phyloP scores from a whole-genome alignment of 176 grass and related monocot species.

The Chloris gayana region DNA sequence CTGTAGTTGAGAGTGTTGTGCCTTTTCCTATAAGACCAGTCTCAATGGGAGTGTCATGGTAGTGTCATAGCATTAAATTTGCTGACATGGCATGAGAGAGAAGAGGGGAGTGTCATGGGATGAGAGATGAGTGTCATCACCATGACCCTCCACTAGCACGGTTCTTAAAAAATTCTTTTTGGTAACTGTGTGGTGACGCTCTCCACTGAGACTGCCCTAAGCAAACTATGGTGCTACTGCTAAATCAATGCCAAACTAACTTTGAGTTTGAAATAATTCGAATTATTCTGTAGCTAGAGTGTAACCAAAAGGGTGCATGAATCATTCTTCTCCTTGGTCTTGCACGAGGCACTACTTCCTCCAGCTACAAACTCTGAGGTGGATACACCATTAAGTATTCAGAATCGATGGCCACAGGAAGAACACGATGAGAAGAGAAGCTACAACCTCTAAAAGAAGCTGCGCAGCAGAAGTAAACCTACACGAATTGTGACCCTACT shows the following conservation, averaged over 20 bases:
- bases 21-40: background rate
- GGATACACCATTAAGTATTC: background rate
- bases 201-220: no score
- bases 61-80: no score
- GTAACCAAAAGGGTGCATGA: constrained; percentile 15
- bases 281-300: background rate
- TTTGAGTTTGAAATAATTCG: background rate
- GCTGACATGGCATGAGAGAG: no score
- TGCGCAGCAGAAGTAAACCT: background rate
- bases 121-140: no score
- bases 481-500: background rate
- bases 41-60: no score
- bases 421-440: background rate
- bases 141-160: no score
- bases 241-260: background rate
- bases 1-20: background rate
- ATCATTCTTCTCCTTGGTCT: background rate
- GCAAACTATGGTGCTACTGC: background rate
- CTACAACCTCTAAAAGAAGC: background rate
- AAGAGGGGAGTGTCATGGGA: no score
- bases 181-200: no score
- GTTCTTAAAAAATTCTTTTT: no score
- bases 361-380: constrained; percentile 8
- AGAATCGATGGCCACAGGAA: background rate
- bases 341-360: constrained; percentile 16